Evolutionary conservation across 2,329 filamentous ascomycete species (phyloP).

Genomic region (Emericellopsis atlantica): DNA sequence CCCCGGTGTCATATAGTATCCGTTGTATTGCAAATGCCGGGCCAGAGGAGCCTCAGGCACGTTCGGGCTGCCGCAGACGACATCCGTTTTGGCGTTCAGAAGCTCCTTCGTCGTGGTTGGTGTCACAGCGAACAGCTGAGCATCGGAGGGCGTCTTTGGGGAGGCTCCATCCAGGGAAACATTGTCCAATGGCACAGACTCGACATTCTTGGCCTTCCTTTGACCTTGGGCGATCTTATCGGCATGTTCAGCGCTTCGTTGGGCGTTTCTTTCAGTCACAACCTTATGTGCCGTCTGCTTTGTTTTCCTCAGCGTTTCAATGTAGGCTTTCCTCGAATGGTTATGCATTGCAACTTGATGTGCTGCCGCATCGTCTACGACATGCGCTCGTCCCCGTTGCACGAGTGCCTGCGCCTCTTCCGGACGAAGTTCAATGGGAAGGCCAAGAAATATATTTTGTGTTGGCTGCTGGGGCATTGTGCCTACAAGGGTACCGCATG

Average conservation of each 20-base stretch:
- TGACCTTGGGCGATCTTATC: conserved; percentile 8
- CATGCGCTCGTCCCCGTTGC: conserved; percentile 60
- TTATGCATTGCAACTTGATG: conserved; percentile 55
- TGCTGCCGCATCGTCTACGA: conserved; percentile 65
- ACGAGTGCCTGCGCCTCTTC: conserved; percentile 80
- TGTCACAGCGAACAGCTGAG: conserved; percentile 12
- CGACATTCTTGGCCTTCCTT: conserved; percentile 8
- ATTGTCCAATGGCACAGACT: background rate
- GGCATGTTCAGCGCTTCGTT: conserved; percentile 17
- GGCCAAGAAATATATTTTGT: conserved; percentile 84
- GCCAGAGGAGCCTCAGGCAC: conserved; percentile 47
- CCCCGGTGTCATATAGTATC: conserved; percentile 84
- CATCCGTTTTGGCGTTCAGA: conserved; percentile 8
- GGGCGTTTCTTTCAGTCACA: conserved; percentile 24
- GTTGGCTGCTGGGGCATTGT: conserved; percentile 86
- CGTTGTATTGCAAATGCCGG: conserved; percentile 62
- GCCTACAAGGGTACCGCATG: conserved; percentile 76
- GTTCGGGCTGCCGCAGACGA: conserved; percentile 4
- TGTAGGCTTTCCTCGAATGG: conserved; percentile 46
- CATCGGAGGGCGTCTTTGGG: background rate
- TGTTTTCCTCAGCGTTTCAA: conserved; percentile 39
- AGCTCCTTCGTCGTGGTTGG: conserved; percentile 21
- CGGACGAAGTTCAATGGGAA: conserved; percentile 80
- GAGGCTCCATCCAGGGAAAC: too few species aligned
- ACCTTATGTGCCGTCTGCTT: conserved; percentile 27